phyloP scores from a whole-genome alignment of 2,329 filamentous ascomycete genomes.

The Colletotrichum tropicicola region DNA sequence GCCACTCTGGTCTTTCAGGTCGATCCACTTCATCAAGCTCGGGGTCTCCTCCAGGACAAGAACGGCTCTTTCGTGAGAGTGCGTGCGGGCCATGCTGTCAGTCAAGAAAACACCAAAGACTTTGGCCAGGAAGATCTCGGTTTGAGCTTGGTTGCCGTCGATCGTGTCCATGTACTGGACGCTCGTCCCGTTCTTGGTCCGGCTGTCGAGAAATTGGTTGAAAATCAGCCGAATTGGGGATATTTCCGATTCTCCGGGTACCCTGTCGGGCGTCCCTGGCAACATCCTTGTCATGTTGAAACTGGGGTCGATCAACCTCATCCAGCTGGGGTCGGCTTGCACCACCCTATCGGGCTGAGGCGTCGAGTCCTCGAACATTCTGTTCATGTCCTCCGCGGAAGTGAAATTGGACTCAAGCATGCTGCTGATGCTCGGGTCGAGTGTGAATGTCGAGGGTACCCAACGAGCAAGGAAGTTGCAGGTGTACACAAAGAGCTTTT shows the following conservation, averaged over 20 bases:
- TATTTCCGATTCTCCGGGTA: not conserved
- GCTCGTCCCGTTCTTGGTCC: not conserved
- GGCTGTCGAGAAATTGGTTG: not conserved
- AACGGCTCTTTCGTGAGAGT: not conserved
- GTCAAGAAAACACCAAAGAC: not conserved
- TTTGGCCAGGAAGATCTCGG: slow-evolving; percentile 3
- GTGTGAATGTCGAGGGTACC: not conserved
- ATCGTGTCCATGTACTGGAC: not conserved
- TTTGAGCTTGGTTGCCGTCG: too few relatives aligned
- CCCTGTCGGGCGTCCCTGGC: not conserved
- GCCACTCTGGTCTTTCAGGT: not conserved
- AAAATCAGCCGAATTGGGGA: not conserved
- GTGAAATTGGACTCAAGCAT: not conserved
- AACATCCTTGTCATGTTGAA: too few relatives aligned
- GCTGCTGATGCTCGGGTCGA: not conserved
- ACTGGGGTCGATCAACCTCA: not conserved
- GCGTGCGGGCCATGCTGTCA: not conserved
- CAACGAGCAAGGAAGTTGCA: slow-evolving; percentile 7
- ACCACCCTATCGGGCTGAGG: too few relatives aligned
- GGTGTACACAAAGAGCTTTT: not conserved
- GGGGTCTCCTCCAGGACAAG: not conserved
- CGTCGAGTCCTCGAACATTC: not conserved
- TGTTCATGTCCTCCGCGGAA: not conserved
- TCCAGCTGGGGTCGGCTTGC: not conserved
- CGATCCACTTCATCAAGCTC: not conserved